phyloP scores from a whole-genome alignment of 257 asterid species.

The Solanum pinnatisectum region DNA sequence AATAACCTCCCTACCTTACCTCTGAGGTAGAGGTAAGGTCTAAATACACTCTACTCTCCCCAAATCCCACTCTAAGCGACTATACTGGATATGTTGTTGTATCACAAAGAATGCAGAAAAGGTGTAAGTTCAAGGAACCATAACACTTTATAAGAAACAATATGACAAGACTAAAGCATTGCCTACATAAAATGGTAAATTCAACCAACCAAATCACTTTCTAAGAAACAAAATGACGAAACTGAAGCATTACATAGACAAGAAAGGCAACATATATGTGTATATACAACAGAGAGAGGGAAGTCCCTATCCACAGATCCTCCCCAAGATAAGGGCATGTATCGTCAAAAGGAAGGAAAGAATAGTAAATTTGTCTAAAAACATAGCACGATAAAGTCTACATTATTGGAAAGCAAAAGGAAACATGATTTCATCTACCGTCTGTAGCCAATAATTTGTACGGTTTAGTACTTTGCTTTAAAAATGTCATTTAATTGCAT shows the following conservation, averaged over 20 bases:
- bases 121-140: neutral
- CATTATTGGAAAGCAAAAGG: neutral
- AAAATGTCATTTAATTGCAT: neutral
- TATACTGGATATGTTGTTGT: neutral
- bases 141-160: neutral
- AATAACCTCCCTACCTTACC: neutral
- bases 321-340: neutral
- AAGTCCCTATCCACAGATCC: neutral
- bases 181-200: neutral
- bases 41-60: neutral
- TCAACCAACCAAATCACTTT: neutral
- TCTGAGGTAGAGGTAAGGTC: neutral
- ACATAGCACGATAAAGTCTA: neutral
- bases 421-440: neutral
- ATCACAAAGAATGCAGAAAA: neutral
- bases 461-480: neutral
- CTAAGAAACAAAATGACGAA: neutral
- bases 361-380: neutral
- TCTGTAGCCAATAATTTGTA: neutral
- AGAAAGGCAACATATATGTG: neutral
- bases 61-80: neutral
- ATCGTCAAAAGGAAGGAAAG: neutral
- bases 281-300: neutral
- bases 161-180: neutral
- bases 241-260: neutral